Evolutionary conservation across 2,329 filamentous ascomycete species (phyloP), one percentile per base, ranked within the genome.

Genomic region (Basipetospora chlamydospora): DNA sequence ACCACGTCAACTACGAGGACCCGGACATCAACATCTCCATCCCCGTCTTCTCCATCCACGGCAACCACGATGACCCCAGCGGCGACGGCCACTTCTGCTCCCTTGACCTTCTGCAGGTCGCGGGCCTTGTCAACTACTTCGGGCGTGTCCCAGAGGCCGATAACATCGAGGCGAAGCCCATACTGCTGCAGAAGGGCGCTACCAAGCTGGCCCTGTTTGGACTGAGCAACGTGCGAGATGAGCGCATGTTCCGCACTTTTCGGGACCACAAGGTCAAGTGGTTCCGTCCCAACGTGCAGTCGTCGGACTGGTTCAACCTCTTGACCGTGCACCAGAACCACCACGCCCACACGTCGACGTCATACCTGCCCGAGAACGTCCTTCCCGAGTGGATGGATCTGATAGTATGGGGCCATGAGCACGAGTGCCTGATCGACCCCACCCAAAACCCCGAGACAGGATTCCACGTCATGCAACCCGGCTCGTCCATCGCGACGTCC

Each of bases 11-110:
- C 58, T 98, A 98, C 58, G 86, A 96, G 57, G 90, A 98, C 49
- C 76, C 84, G 17, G 85, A 98, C 48, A 95, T 98, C 57, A 98
- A 98, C 49, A 76, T 98, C 42, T 84, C 87, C 1, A 95, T 96
- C 39, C 90, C 90, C 0, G 86, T 98, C 20, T 98, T 98, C 53
- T 94, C 88, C 1, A 98, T 98, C 28, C 92, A 98, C 49, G 90
- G 90, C 31, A 98, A 98, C 50, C 90, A 98, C 53, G 90, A 98
- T 51, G 90, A 98, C 52, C 90, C 90, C 0, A 92, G 87, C n/a
- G 90, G 90, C 8, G 87, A 95, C 49, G 90, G 87, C 9, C 84
- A 93, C 53, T 79, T 80, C 44, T 92, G 90, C 43, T 87, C 88
- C 0, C 67, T 98, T 9, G 90, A 98, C 54, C 60, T 98, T 12